Percentiles rank a stretch among this genome's conserved stretches.
Conservation (phyloP, 2,329 filamentous ascomycete genomes). For the Sphaerostilbella broomeana region DNA sequence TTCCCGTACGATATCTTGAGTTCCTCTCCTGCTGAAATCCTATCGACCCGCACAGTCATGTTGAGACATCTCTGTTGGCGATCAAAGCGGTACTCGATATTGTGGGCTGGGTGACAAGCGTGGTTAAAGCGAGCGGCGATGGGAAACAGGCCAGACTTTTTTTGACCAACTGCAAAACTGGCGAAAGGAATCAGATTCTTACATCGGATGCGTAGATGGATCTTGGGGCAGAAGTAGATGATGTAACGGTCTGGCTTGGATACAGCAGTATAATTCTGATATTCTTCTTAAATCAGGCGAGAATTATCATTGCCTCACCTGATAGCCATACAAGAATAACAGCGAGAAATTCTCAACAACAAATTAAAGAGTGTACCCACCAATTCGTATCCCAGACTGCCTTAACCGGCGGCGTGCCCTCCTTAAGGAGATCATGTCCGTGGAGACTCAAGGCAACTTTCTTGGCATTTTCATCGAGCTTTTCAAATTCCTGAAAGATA, state of each 20-base stretch:
- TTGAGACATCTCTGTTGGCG: constrained; percentile 28
- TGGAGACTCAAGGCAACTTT: constrained; percentile 33
- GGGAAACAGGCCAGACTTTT: constrained; percentile 38
- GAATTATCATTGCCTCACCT: no score
- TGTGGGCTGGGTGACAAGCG: constrained; percentile 39
- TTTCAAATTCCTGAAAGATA: constrained; percentile 31
- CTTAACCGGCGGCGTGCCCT: constrained; percentile 24
- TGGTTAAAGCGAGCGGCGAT: constrained; percentile 54
- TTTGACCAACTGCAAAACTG: constrained; percentile 23
- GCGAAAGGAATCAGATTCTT: no score
- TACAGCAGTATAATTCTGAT: no score
- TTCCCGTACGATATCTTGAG: constrained; percentile 45
- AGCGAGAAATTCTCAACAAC: no score
- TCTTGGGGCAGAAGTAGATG: no score
- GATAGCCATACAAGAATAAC: no score
- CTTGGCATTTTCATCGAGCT: constrained; percentile 26
- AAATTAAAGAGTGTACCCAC: no score
- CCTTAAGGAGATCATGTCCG: constrained; percentile 24
- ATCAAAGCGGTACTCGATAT: constrained; percentile 40
- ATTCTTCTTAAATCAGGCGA: no score
- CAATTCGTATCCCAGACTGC: constrained; percentile 41
- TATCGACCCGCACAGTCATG: constrained; percentile 31
- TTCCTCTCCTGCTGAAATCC: constrained; percentile 39
- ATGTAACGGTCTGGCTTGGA: no score
- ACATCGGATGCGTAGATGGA: no score